Evolutionary conservation across 352 stramenopile species (phyloP).

Genomic region (Phytophthora cactorum): DNA sequence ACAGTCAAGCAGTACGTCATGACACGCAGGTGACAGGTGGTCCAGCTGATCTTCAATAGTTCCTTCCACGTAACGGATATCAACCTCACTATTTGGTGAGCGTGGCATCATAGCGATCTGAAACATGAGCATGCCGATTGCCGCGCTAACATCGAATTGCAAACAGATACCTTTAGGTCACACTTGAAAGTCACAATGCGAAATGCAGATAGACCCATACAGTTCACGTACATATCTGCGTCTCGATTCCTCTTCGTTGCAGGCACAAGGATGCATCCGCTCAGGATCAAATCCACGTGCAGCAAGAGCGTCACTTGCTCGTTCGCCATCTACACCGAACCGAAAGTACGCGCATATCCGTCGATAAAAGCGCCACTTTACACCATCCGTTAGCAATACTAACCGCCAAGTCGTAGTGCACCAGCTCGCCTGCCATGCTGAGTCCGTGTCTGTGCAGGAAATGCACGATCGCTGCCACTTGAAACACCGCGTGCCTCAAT

Average conservation of each 20-base stretch:
- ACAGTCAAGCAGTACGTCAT: slow-evolving; percentile 54
- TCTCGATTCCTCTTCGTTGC: slow-evolving; percentile 45
- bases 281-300: slow-evolving; percentile 50
- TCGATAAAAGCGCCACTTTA: slow-evolving; percentile 5
- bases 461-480: slow-evolving; percentile 58
- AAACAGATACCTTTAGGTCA: neutral
- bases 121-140: slow-evolving; percentile 69
- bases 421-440: slow-evolving; percentile 59
- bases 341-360: slow-evolving; percentile 13
- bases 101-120: slow-evolving; percentile 60
- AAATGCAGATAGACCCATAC: neutral
- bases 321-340: slow-evolving; percentile 40
- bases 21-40: slow-evolving; percentile 50
- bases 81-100: slow-evolving; percentile 30
- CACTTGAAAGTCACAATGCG: too few relatives aligned
- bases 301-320: slow-evolving; percentile 52
- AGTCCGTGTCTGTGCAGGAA: slow-evolving; percentile 64
- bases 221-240: slow-evolving; percentile 50
- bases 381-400: slow-evolving; percentile 1
- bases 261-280: slow-evolving; percentile 51
- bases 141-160: slow-evolving; percentile 29
- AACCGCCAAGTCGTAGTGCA: slow-evolving; percentile 58
- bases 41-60: slow-evolving; percentile 57
- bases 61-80: slow-evolving; percentile 41
- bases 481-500: slow-evolving; percentile 54